Evolutionary conservation across 306 rosid genomes (phyloP).

Genomic region (Pachyrhizus erosus): DNA sequence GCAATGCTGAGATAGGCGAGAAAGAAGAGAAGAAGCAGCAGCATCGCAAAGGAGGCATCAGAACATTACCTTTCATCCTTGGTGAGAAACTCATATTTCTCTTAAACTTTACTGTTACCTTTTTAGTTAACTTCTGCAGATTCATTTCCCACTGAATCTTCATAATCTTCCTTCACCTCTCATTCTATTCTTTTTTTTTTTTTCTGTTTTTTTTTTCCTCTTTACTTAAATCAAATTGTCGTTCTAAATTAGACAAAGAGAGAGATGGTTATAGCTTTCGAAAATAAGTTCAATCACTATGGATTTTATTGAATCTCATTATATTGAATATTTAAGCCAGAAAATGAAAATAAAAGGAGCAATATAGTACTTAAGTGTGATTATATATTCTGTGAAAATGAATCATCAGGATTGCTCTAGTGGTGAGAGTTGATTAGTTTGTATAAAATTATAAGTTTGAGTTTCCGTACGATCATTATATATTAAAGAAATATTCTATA

Average conservation of each 20-base stretch:
- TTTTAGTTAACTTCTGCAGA: background rate
- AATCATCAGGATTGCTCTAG: too few relatives aligned
- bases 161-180: background rate
- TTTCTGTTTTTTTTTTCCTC: background rate
- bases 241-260: too few relatives aligned
- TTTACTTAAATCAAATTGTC: background rate
- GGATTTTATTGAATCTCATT: background rate
- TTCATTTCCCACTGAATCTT: background rate
- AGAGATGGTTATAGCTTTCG: background rate
- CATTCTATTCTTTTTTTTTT: background rate
- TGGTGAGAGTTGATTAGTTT: too few relatives aligned
- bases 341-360: background rate
- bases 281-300: background rate
- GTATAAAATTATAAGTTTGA: too few relatives aligned
- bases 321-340: background rate
- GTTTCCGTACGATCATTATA: too few relatives aligned
- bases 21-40: constrained; percentile 29
- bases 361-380: background rate
- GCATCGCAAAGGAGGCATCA: constrained; percentile 57
- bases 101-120: background rate
- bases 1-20: constrained; percentile 5
- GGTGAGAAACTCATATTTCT: constrained; percentile 34
- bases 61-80: constrained; percentile 71
- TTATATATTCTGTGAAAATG: too few relatives aligned
- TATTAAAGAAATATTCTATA: too few relatives aligned